Conservation (phyloP, 2,329 filamentous ascomycete genomes). For the Fusarium sarcochroum region DNA sequence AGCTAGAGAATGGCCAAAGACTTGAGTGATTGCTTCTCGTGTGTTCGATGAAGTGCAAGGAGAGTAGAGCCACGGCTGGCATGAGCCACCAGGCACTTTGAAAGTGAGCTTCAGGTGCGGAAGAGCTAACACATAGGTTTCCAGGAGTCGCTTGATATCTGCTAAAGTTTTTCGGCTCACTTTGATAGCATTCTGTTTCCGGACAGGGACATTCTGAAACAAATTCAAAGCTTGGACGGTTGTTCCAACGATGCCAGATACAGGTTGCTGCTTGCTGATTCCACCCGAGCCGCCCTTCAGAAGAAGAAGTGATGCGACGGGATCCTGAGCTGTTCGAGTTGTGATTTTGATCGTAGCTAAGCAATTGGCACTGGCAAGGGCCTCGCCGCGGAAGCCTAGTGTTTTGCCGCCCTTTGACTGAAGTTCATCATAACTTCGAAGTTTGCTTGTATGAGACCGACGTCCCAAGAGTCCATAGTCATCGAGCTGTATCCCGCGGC, state of each 20-base stretch:
- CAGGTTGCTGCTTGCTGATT: constrained; percentile 49
- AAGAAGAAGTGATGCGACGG: constrained; percentile 66
- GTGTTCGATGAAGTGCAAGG: constrained; percentile 65
- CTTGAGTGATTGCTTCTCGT: constrained; percentile 72
- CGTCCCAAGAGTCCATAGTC: constrained; percentile 75
- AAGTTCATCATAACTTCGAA: constrained; percentile 74
- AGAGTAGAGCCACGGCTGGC: constrained; percentile 72
- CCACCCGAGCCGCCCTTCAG: constrained; percentile 56
- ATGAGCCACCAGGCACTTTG: constrained; percentile 68
- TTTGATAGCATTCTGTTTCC: constrained; percentile 70
- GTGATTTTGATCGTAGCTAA: constrained; percentile 72
- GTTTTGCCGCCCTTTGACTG: constrained; percentile 67
- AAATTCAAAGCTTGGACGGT: constrained; percentile 73
- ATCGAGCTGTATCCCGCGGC: constrained; percentile 74
- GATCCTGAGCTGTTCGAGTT: constrained; percentile 73
- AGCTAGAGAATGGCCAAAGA: constrained; percentile 71
- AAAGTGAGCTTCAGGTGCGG: constrained; percentile 73
- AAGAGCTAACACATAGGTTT: constrained; percentile 76
- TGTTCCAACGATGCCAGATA: constrained; percentile 75
- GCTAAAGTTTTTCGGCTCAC: constrained; percentile 68
- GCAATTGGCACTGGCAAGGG: constrained; percentile 75
- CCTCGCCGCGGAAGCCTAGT: constrained; percentile 84
- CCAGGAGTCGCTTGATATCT: constrained; percentile 72
- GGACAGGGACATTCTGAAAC: constrained; percentile 73
- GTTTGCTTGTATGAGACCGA: constrained; percentile 81